Percentiles rank a stretch among this genome's conserved stretches.
phyloP scores from a whole-genome alignment of 2,329 filamentous ascomycete genomes.

The Xylaria sp. region DNA sequence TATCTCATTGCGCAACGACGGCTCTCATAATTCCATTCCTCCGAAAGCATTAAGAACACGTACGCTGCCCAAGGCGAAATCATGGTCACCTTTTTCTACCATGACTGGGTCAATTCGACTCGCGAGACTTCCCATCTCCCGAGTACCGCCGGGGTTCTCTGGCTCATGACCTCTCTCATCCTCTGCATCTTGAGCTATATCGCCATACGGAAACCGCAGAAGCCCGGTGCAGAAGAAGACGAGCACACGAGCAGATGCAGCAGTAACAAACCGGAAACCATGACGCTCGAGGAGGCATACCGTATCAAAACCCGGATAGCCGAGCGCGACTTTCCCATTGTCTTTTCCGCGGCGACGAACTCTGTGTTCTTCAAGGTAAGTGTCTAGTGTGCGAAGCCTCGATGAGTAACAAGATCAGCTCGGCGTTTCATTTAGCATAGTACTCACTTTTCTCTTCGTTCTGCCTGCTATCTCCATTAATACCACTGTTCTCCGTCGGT shows the following conservation, averaged over 20 bases:
- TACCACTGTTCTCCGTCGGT: too few relatives aligned
- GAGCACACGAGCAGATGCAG: neutral
- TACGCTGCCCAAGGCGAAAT: too few relatives aligned
- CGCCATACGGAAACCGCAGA: neutral
- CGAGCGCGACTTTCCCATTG: conserved; percentile 19
- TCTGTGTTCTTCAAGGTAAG: conserved; percentile 25
- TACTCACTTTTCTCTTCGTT: too few relatives aligned
- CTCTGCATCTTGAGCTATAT: neutral
- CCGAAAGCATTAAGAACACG: too few relatives aligned
- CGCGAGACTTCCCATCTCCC: neutral
- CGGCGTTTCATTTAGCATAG: too few relatives aligned
- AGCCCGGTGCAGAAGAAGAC: neutral
- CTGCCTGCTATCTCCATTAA: too few relatives aligned
- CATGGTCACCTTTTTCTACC: neutral
- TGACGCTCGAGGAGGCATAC: conserved; percentile 28
- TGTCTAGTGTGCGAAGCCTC: neutral
- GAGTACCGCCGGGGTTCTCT: neutral
- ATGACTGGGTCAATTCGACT: neutral
- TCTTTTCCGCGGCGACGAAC: conserved; percentile 12
- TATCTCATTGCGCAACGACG: too few relatives aligned
- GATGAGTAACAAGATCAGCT: too few relatives aligned
- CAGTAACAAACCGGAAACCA: neutral
- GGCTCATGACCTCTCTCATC: neutral
- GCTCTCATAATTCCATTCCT: too few relatives aligned
- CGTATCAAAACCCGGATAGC: conserved; percentile 20